Conservation (phyloP, 2,329 filamentous ascomycete species). For the Aspergillus cejpii region DNA sequence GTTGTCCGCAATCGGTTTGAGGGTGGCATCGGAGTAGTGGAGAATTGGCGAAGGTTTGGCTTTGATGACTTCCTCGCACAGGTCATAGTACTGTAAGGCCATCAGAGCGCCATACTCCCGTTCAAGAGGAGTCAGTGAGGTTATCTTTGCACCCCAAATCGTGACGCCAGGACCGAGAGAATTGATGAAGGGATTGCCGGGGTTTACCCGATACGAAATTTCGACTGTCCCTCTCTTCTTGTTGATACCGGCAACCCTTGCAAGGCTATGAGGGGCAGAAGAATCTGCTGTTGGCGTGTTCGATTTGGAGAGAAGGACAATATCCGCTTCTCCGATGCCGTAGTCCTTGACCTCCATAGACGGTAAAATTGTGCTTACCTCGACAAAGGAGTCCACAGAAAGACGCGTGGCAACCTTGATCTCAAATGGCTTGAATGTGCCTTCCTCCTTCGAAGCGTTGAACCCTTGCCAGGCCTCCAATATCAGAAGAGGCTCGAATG, state of each 20-base stretch:
- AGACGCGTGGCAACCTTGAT: conserved; percentile 82
- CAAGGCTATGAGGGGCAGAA: conserved; percentile 71
- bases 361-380: conserved; percentile 79
- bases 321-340: conserved; percentile 73
- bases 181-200: conserved; percentile 56
- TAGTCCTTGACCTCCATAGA: conserved; percentile 63
- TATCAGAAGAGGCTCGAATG: conserved; percentile 82
- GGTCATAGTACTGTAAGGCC: conserved; percentile 88
- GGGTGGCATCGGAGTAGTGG: conserved; percentile 66
- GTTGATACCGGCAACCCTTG: conserved; percentile 70
- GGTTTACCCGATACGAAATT: conserved; percentile 76
- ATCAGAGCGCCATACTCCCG: conserved; percentile 89
- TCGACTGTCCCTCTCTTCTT: conserved; percentile 77
- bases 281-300: conserved; percentile 61
- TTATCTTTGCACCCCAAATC: conserved; percentile 72
- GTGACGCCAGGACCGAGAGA: conserved; percentile 62
- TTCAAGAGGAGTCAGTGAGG: conserved; percentile 89
- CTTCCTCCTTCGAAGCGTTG: conserved; percentile 81
- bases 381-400: conserved; percentile 86
- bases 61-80: conserved; percentile 84
- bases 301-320: conserved; percentile 74
- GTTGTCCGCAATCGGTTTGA: conserved; percentile 62
- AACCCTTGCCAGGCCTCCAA: conserved; percentile 96
- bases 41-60: conserved; percentile 87
- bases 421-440: conserved; percentile 70